A percentile compares a stretch with the other conserved stretches of the same genome.
phyloP scores from a whole-genome alignment of 164 flowering plant genomes.

The Magnolia sinica region DNA sequence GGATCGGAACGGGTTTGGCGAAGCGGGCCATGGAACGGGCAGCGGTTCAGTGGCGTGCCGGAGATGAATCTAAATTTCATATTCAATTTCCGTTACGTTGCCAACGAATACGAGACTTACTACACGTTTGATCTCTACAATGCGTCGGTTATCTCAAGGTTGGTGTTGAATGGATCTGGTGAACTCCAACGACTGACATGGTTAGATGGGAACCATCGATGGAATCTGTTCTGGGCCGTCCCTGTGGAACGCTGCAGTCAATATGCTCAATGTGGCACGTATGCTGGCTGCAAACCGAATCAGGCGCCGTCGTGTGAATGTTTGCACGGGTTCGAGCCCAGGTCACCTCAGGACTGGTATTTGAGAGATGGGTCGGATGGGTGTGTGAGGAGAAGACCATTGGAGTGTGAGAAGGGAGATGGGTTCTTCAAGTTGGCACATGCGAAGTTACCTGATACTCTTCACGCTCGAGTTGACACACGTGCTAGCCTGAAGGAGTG shows the following conservation, averaged over 20 bases:
- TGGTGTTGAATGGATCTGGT: conserved; percentile 11
- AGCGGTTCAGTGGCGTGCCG: conserved; percentile 32
- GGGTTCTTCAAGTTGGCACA: conserved; percentile 10
- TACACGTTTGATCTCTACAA: not conserved
- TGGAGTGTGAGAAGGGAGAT: conserved; percentile 14
- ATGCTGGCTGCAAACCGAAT: conserved; percentile 24
- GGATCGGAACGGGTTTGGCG: not conserved
- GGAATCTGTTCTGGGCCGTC: conserved; percentile 7
- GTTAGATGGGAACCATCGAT: conserved; percentile 3
- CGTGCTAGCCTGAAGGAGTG: not conserved
- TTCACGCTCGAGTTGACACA: not conserved
- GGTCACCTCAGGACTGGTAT: conserved; percentile 11
- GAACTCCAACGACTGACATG: conserved; percentile 16
- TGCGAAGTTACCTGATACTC: conserved; percentile 12
- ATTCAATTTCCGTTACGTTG: not conserved
- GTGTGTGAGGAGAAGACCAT: conserved; percentile 10
- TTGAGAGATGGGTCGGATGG: conserved; percentile 20
- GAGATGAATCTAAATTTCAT: conserved; percentile 25
- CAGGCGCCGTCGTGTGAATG: conserved; percentile 23
- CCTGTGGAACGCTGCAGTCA: conserved; percentile 28
- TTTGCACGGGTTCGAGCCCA: conserved; percentile 25
- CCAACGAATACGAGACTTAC: not conserved
- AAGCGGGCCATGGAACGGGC: conserved; percentile 12
- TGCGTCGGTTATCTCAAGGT: not conserved
- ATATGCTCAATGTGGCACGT: conserved; percentile 27